These are phyloP conservation scores for Leishmania tropica DNA, from an alignment of 208 protist genomes.

Conservation along the genomic window DNA sequence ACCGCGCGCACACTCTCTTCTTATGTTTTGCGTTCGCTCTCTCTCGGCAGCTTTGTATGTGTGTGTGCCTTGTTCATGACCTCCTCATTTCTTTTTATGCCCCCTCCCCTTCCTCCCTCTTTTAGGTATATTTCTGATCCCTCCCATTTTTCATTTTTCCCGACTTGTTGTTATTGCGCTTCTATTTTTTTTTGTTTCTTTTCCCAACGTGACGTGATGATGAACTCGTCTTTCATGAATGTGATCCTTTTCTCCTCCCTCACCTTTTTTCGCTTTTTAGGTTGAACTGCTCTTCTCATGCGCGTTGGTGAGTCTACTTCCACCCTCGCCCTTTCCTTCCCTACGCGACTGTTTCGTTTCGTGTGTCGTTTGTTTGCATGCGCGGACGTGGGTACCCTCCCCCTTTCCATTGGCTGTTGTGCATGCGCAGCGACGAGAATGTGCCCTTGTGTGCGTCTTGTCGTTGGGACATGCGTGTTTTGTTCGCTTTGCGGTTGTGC, in stretches of 20 bases:
- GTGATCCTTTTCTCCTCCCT: background rate
- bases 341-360: background rate
- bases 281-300: background rate
- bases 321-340: background rate
- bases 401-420: background rate
- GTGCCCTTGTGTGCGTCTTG: background rate
- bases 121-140: background rate
- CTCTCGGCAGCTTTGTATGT: background rate
- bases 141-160: background rate
- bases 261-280: background rate
- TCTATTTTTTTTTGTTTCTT: background rate
- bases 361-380: background rate
- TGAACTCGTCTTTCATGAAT: background rate
- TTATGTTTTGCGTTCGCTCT: background rate
- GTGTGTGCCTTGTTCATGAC: background rate
- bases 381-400: background rate
- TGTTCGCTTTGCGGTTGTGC: background rate
- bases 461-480: background rate
- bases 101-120: background rate
- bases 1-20: background rate
- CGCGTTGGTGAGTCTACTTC: background rate
- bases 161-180: background rate
- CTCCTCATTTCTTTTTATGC: background rate
- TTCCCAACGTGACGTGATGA: background rate
- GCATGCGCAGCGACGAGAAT: background rate